These are phyloP conservation scores for Neocallimastix lanati DNA, from an alignment of 192 early-diverging fungal species.

Conservation along the genomic window DNA sequence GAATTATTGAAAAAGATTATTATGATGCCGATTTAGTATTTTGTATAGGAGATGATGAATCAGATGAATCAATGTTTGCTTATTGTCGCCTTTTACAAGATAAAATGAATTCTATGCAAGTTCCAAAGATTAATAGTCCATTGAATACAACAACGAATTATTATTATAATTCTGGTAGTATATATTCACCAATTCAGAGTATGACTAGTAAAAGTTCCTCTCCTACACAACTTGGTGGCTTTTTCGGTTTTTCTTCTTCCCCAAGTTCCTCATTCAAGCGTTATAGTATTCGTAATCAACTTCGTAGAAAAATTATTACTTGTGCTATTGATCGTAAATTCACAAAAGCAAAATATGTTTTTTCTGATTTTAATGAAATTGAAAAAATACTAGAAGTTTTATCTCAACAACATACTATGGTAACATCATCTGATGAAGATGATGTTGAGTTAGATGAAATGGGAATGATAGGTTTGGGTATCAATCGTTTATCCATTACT, in stretches of 20 bases:
- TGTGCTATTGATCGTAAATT: not conserved
- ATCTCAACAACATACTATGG: not conserved
- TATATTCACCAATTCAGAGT: not conserved
- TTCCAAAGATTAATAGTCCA: not conserved
- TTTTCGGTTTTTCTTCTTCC: not conserved
- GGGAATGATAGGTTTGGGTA: not conserved
- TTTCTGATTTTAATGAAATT: not conserved
- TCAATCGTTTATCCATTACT: not conserved
- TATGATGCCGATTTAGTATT: slow-evolving; percentile 44
- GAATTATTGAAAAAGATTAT: slow-evolving; percentile 28
- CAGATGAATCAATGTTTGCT: slow-evolving; percentile 70
- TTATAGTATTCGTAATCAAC: not conserved
- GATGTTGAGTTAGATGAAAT: not conserved
- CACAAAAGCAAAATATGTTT: not conserved
- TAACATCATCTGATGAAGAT: not conserved
- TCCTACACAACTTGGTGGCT: not conserved
- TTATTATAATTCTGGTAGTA: not conserved
- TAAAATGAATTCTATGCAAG: not conserved
- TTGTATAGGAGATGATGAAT: slow-evolving; percentile 52
- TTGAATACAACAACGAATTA: not conserved
- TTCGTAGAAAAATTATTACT: not conserved
- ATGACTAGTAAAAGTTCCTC: not conserved
- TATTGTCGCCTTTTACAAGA: not conserved
- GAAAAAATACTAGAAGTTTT: not conserved
- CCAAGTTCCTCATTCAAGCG: not conserved